Conservation (phyloP, 179 eudicot species). For the Pouteria campechiana region DNA sequence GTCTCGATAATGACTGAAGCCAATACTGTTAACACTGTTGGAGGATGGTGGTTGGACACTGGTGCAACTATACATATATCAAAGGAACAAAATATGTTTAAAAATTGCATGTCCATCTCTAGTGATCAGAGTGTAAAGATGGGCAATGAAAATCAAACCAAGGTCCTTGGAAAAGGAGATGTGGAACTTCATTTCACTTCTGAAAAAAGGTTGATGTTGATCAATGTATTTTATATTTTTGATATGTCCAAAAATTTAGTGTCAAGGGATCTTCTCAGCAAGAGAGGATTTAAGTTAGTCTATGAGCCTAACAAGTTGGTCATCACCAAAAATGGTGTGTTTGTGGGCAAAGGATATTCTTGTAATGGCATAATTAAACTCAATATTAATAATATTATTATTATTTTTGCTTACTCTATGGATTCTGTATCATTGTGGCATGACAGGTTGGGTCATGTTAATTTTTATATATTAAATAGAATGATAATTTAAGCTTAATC, state of each 20-base stretch:
- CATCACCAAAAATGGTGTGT: background rate
- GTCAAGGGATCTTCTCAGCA: background rate
- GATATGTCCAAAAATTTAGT: conserved; percentile 3
- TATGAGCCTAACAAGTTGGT: conserved; percentile 1
- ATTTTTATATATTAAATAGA: too few relatives aligned
- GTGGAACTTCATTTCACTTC: conserved; percentile 2
- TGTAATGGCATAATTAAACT: conserved; percentile 4
- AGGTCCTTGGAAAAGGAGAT: background rate
- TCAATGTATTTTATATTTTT: background rate
- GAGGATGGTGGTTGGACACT: conserved; percentile 1
- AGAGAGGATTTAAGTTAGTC: background rate
- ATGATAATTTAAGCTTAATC: too few relatives aligned
- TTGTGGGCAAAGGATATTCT: background rate
- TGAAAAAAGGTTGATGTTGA: background rate
- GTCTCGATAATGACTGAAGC: too few relatives aligned
- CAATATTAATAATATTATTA: background rate
- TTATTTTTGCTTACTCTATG: background rate
- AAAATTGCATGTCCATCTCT: background rate
- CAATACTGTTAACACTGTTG: background rate
- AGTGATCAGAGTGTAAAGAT: background rate
- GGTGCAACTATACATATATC: conserved; percentile 3
- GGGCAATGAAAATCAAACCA: background rate
- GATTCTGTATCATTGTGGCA: conserved; percentile 3
- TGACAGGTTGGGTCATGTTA: background rate
- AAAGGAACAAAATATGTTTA: background rate